These are phyloP conservation scores for Ceratobasidium sp. DNA, from an alignment of 1,284 basidiomycete genomes.

Conservation along the genomic window DNA sequence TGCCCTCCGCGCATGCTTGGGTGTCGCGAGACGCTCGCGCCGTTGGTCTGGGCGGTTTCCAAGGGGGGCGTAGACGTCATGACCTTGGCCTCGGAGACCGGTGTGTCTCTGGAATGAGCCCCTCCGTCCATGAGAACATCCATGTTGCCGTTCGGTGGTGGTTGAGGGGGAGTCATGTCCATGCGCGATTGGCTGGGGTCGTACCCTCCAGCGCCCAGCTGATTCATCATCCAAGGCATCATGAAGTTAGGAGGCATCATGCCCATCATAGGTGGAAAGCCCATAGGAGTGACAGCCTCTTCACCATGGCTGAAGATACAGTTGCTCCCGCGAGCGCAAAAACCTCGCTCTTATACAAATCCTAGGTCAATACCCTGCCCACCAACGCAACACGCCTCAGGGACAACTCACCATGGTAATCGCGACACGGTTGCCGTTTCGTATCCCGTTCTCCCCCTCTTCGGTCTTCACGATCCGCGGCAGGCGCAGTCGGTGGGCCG, in stretches of 20 bases:
- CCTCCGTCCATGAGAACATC: slow-evolving; percentile 40
- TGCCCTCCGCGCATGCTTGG: slow-evolving; percentile 39
- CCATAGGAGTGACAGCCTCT: slow-evolving; percentile 73
- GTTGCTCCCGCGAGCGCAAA: slow-evolving; percentile 86
- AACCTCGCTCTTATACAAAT: slow-evolving; percentile 77
- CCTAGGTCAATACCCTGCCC: slow-evolving; percentile 25
- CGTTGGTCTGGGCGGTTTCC: slow-evolving; percentile 24
- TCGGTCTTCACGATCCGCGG: slow-evolving; percentile 44
- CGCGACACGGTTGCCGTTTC: slow-evolving; percentile 73
- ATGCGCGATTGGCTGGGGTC: slow-evolving; percentile 80
- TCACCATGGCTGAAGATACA: slow-evolving; percentile 94
- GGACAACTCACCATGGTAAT: slow-evolving; percentile 81
- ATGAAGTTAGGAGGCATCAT: slow-evolving; percentile 44
- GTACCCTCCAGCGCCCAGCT: slow-evolving; percentile 60
- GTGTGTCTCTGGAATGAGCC: neutral
- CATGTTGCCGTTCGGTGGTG: slow-evolving; percentile 54
- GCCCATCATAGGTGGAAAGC: slow-evolving; percentile 44
- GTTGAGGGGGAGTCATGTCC: slow-evolving; percentile 64
- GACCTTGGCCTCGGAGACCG: slow-evolving; percentile 27
- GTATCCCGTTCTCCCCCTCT: slow-evolving; percentile 32
- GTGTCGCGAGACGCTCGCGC: slow-evolving; percentile 32
- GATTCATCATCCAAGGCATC: slow-evolving; percentile 45
- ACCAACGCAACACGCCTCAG: too few species aligned
- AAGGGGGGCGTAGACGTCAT: neutral
- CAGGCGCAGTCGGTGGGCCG: slow-evolving; percentile 49